Evolutionary conservation across 768 basidiomycete species (phyloP).

Genomic region (Leccinum obscurum): DNA sequence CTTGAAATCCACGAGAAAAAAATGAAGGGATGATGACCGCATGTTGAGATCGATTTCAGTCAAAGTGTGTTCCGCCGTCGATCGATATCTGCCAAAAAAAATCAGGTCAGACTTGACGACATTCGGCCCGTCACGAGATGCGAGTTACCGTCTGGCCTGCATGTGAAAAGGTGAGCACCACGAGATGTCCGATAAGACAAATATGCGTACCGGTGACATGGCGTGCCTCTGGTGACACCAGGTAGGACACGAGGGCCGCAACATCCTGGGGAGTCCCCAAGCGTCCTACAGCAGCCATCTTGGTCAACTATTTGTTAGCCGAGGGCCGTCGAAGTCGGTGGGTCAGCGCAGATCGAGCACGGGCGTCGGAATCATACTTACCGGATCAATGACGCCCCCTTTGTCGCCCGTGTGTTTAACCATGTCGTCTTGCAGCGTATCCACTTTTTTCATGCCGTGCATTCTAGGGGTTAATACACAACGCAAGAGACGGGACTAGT

Average conservation of each 20-base stretch:
- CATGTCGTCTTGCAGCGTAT: slow-evolving; percentile 13
- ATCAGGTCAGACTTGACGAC: neutral
- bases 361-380: slow-evolving; percentile 12
- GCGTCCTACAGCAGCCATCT: slow-evolving; percentile 20
- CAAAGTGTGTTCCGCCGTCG: slow-evolving; percentile 28
- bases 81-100: slow-evolving; percentile 19
- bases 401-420: slow-evolving; percentile 13
- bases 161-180: neutral
- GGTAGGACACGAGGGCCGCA: slow-evolving; percentile 38
- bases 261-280: slow-evolving; percentile 33
- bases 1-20: neutral
- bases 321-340: neutral
- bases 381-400: slow-evolving; percentile 17
- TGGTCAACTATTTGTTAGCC: slow-evolving; percentile 8
- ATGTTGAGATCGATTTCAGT: slow-evolving; percentile 10
- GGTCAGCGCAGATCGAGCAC: neutral
- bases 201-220: slow-evolving; percentile 34
- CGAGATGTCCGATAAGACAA: neutral
- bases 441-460: slow-evolving; percentile 1
- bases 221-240: slow-evolving; percentile 35
- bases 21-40: too few relatives aligned
- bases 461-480: neutral
- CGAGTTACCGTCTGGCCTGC: slow-evolving; percentile 30
- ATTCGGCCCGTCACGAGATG: neutral
- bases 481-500: neutral